Evolutionary conservation across 1,284 basidiomycete genomes (phyloP).

Genomic region (Ustilago curta): DNA sequence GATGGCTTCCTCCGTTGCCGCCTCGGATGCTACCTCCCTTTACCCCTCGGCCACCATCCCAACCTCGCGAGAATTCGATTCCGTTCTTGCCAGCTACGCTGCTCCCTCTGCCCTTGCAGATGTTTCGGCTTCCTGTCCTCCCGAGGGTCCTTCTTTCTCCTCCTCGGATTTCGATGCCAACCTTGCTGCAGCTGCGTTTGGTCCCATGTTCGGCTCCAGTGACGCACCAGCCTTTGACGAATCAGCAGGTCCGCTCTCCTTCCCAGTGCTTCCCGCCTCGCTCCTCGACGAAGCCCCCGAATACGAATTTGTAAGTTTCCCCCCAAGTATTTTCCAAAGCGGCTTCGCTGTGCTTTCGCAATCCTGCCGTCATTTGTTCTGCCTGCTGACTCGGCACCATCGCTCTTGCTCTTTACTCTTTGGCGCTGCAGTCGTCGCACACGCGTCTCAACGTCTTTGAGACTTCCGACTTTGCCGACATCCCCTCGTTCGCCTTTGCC

Average conservation of each 20-base stretch:
- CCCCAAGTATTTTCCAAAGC: background rate
- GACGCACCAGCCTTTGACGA: constrained; percentile 13
- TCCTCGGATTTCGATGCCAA: constrained; percentile 39
- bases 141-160: constrained; percentile 34
- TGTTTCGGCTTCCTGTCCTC: constrained; percentile 34
- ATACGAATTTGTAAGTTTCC: constrained; percentile 64
- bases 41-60: constrained; percentile 20
- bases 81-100: constrained; percentile 22
- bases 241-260: constrained; percentile 47
- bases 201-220: constrained; percentile 15
- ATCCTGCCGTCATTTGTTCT: background rate
- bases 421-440: constrained; percentile 57
- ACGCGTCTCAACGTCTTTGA: constrained; percentile 65
- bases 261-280: constrained; percentile 62
- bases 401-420: background rate
- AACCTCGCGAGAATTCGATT: constrained; percentile 25
- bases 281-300: constrained; percentile 62
- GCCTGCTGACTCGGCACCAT: background rate
- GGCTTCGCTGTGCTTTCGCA: background rate
- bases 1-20: constrained; percentile 18
- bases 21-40: constrained; percentile 20
- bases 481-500: constrained; percentile 36
- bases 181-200: constrained; percentile 37
- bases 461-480: constrained; percentile 32
- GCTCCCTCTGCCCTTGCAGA: constrained; percentile 17